Base-by-base conservation (phyloP, 768 basidiomycete genomes). In the Suillus cothurnatus region DNA sequence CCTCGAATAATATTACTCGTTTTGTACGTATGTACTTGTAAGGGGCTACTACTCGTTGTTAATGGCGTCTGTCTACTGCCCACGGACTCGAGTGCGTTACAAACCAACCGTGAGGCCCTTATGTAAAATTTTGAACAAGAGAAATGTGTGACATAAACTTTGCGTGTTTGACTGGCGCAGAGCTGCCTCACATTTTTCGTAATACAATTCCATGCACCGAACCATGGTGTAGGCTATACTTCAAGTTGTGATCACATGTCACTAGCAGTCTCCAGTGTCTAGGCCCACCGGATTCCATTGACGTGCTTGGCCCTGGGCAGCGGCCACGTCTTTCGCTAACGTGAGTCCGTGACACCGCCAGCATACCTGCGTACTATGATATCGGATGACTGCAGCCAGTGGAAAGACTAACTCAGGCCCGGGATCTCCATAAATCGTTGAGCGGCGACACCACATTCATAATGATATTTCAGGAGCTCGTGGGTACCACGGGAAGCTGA, bases 11-110 rank as follows among this genome's bases (percentile, higher is more conserved):
- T 28, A 59, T 39, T 38, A 26, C 56, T 59, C 39, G 58, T 31
- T 59, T 59, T 41, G 58, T 59, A 55, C 53, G 31, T n/a, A 41
- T 41, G 58, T 41, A 59, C 28, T 41, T 41, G 58, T 59, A 41
- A 12, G 23, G 19, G 23, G 19, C 19, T 26, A 12, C 39, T 21
- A 41, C 39, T 39, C 21, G 21, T n/a, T n/a, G 23, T 19, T 12
- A 58, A 58, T 19, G 36, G 50, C 14, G 28, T 28, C 28, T 19
- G 50, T 52, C 26, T 52, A 23, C n/a, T 23, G 6, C 47, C n/a
- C 12, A 14, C n/a, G 2, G 47, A 23, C 14, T 4, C 6, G 11
- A 21, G 3, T 21, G 41, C 41, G 6, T 41, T 6, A n/a, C 32
- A 7, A 34, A 3, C 43, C 19, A 38, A 38, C 14, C 36, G 12